phyloP scores from a whole-genome alignment of 2,329 filamentous ascomycete genomes.

The Colletotrichum sp. region DNA sequence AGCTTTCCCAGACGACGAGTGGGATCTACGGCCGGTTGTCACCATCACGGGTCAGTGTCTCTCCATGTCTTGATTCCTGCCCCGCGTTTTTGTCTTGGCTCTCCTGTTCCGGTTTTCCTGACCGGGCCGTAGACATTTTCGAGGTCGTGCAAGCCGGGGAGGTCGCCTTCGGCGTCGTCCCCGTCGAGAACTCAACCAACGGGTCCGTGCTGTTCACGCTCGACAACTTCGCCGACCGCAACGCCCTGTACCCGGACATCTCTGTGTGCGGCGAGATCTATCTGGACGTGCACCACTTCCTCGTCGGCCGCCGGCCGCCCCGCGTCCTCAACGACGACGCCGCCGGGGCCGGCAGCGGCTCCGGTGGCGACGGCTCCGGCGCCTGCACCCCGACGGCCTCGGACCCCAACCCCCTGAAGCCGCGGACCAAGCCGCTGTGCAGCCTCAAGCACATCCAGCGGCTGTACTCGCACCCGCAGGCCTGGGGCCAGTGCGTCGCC shows the following conservation, averaged over 20 bases:
- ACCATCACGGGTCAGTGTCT: constrained; percentile 53
- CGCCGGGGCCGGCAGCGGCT: constrained; percentile 24
- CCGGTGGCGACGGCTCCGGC: constrained; percentile 39
- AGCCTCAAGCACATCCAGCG: constrained; percentile 69
- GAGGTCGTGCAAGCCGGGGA: constrained; percentile 71
- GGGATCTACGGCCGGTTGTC: constrained; percentile 53
- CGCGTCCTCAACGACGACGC: constrained; percentile 28
- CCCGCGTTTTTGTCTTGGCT: background rate
- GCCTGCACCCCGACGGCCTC: constrained; percentile 55
- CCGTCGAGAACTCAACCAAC: constrained; percentile 96
- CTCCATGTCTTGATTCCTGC: background rate
- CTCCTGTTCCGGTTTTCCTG: constrained; percentile 3
- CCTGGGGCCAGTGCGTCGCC: constrained; percentile 85
- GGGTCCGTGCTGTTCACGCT: constrained; percentile 90
- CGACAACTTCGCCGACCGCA: constrained; percentile 83
- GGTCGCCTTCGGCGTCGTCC: constrained; percentile 79
- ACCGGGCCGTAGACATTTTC: constrained; percentile 70
- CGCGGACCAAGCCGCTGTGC: constrained; percentile 51
- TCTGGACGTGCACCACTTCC: constrained; percentile 85
- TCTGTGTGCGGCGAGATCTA: constrained; percentile 85
- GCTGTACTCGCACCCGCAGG: constrained; percentile 93
- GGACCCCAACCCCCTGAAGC: constrained; percentile 48
- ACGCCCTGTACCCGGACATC: constrained; percentile 68
- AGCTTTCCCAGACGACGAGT: constrained; percentile 52
- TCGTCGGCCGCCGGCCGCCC: constrained; percentile 62